Evolutionary conservation across 306 rosid genomes (phyloP).

Genomic region (Biancaea sappan): DNA sequence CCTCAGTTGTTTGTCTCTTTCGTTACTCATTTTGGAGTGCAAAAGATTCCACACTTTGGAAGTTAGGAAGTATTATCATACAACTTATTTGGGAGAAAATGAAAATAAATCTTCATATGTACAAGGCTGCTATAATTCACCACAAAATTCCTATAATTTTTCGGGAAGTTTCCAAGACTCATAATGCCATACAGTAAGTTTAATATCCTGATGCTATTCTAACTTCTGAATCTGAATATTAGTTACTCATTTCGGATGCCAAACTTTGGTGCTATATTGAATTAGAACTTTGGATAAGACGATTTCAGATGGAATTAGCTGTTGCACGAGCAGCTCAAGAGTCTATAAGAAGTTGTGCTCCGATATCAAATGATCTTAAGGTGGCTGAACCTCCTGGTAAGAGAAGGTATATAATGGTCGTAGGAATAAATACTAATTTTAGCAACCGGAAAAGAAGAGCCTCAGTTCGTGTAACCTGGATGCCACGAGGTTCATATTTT

Average conservation of each 20-base stretch:
- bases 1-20: no score
- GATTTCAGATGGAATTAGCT: conserved; percentile 86
- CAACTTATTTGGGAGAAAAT: conserved; percentile 1
- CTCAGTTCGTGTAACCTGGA: conserved; percentile 92
- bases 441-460: conserved; percentile 98
- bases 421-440: conserved; percentile 94
- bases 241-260: neutral
- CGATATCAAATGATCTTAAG: conserved; percentile 58
- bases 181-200: conserved; percentile 78
- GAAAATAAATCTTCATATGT: conserved; percentile 15
- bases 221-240: neutral
- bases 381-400: conserved; percentile 46
- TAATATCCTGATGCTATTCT: neutral
- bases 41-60: conserved; percentile 17
- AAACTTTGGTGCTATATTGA: conserved; percentile 10
- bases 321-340: conserved; percentile 89
- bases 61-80: conserved; percentile 10
- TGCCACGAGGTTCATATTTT: conserved; percentile 83
- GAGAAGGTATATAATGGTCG: conserved; percentile 83
- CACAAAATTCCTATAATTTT: conserved; percentile 35
- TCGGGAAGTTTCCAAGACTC: conserved; percentile 68
- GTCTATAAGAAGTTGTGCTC: conserved; percentile 68
- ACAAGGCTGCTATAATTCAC: conserved; percentile 29
- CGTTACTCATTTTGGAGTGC: no score
- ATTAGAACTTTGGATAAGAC: conserved; percentile 86